Evolutionary conservation across 768 basidiomycete species (phyloP), one percentile per base, ranked within the genome.

Genomic region (Lentinula aciculospora): DNA sequence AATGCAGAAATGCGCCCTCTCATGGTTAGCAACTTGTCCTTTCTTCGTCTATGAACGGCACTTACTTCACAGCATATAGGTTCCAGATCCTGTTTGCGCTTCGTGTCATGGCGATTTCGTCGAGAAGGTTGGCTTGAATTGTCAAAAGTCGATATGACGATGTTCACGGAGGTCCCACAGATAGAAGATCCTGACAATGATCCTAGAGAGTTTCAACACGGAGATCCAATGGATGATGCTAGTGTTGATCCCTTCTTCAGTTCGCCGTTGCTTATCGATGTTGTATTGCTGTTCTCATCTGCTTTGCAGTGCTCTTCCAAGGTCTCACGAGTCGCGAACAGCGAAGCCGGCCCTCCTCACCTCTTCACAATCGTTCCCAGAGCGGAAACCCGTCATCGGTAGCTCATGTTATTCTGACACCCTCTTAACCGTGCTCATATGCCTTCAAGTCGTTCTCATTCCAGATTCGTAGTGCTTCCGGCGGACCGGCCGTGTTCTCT

Each of bases 1-100:
- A 80, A 85, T 68, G 84, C 89, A 54, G 91, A 95, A 72, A 94
- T 92, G 91, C 75, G 87, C 53, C 92, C 93, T 1, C 73, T 94
- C 46, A 92, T 89, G 88, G 91, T 92, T 62, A 39, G 77, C 65
- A 40, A 60, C 59, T 58, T 39, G 1, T 15, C n/a, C 44, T 12
- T 32, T 45, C 40, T 36, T 37, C 31, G 37, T 49, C 61, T 34
- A 39, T 50, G 19, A 28, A 37, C 58, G 28, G 55, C 53, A 39
- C 59, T 53, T 32, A 58, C 28, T 27, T 59, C 27, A 56, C 63
- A 61, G 61, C 48, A 51, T 23, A n/a, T 66, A 93, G 91, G 79
- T 83, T 3, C 91, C 91, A 39, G 82, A 92, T 72, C 89, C 91
- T 12, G 81, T 85, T 44, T 96, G 93, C 69, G 84, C 92, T 49